These are phyloP conservation scores for Puccinia horiana DNA, from an alignment of 1,284 basidiomycete genomes.

Conservation along the genomic window DNA sequence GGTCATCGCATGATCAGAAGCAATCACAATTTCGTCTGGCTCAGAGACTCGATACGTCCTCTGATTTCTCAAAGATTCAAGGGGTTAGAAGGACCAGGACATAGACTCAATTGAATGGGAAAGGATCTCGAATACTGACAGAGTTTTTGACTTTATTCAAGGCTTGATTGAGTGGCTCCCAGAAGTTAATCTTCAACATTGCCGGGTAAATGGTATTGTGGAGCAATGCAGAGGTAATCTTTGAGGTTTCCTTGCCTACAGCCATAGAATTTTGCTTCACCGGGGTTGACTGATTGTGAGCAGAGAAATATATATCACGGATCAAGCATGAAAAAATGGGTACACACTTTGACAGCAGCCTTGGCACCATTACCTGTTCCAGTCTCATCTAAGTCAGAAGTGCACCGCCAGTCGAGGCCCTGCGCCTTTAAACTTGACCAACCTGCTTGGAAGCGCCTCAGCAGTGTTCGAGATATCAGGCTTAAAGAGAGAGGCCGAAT, in stretches of 20 bases:
- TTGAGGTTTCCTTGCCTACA: slow-evolving; percentile 19
- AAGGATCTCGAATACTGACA: background rate
- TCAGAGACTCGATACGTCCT: slow-evolving; percentile 42
- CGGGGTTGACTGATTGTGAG: slow-evolving; percentile 38
- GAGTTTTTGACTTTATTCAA: slow-evolving; percentile 21
- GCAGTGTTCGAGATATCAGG: background rate
- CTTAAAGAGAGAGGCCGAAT: slow-evolving; percentile 13
- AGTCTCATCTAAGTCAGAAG: slow-evolving; percentile 46
- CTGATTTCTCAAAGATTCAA: slow-evolving; percentile 32
- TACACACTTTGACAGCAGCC: slow-evolving; percentile 44
- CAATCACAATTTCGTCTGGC: slow-evolving; percentile 42
- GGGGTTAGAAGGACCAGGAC: no score
- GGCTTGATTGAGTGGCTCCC: slow-evolving; percentile 41
- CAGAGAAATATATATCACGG: background rate
- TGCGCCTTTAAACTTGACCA: slow-evolving; percentile 42
- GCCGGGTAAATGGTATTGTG: slow-evolving; percentile 34
- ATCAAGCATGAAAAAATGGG: background rate
- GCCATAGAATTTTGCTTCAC: slow-evolving; percentile 26
- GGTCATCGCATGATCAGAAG: slow-evolving; percentile 36
- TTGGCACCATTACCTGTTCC: slow-evolving; percentile 44
- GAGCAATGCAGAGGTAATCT: slow-evolving; percentile 34
- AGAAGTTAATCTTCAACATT: slow-evolving; percentile 10
- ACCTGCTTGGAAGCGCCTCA: slow-evolving; percentile 29
- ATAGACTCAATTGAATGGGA: background rate
- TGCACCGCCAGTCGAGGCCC: slow-evolving; percentile 46